phyloP scores from a whole-genome alignment of 2,329 filamentous ascomycete genomes.

The Penicillium crustosum region DNA sequence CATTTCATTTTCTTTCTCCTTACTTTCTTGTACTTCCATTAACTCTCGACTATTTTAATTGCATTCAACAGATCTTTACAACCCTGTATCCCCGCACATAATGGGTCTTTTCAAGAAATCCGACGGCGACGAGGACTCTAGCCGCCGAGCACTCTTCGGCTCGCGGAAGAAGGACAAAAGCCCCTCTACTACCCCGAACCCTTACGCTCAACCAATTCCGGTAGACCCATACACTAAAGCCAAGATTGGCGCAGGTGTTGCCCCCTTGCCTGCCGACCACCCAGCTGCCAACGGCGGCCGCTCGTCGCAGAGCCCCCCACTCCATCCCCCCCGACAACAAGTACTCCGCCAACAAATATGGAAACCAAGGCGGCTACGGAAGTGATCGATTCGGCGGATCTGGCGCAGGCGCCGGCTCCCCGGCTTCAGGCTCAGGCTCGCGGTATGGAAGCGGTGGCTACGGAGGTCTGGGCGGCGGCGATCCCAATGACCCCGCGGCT shows the following conservation, averaged over 20 bases:
- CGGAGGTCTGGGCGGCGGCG: conserved; percentile 54
- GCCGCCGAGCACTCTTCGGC: conserved; percentile 60
- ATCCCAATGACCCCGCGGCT: conserved; percentile 51
- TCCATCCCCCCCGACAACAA: conserved; percentile 37
- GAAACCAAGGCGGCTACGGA: conserved; percentile 52
- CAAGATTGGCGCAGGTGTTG: conserved; percentile 46
- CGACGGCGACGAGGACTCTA: conserved; percentile 52
- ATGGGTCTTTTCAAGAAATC: conserved; percentile 54
- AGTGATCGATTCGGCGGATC: conserved; percentile 54
- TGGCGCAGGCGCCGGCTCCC: conserved; percentile 29
- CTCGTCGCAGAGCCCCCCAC: conserved; percentile 30
- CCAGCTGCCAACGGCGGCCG: conserved; percentile 23
- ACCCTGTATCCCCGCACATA: conserved; percentile 2
- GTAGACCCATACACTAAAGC: conserved; percentile 57
- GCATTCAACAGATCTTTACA: not conserved
- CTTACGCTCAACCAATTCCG: conserved; percentile 56
- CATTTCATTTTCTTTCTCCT: conserved; percentile 11
- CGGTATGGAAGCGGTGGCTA: conserved; percentile 54
- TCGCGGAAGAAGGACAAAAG: conserved; percentile 56
- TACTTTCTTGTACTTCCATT: not conserved
- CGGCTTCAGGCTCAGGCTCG: conserved; percentile 37
- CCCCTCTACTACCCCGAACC: conserved; percentile 53
- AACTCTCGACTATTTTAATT: not conserved
- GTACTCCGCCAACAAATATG: conserved; percentile 41
- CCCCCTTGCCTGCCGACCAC: conserved; percentile 38